Evolutionary conservation across 2,329 filamentous ascomycete genomes (phyloP).

Genomic region (Coleophoma cylindrospora): DNA sequence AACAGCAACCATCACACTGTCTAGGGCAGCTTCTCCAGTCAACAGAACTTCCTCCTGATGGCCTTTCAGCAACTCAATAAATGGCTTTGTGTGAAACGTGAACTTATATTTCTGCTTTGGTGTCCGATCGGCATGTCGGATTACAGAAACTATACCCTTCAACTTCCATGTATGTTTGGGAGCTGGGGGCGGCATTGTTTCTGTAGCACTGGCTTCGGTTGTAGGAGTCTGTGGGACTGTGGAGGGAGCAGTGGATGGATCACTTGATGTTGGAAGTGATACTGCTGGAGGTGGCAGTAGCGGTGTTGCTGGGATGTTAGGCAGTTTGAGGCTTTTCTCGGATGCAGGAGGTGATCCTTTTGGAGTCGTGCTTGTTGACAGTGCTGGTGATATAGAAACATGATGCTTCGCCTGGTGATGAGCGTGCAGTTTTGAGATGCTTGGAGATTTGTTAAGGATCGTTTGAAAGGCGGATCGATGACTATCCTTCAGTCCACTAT

Average conservation of each 20-base stretch:
- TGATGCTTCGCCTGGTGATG: slow-evolving; percentile 34
- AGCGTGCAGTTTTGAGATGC: slow-evolving; percentile 50
- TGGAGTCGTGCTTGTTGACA: slow-evolving; percentile 19
- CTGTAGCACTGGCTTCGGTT: slow-evolving; percentile 7
- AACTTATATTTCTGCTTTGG: slow-evolving; percentile 99
- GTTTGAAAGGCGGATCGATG: slow-evolving; percentile 49
- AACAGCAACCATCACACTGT: slow-evolving; percentile 85
- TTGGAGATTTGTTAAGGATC: slow-evolving; percentile 56
- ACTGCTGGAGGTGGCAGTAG: slow-evolving; percentile 21
- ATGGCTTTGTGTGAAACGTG: slow-evolving; percentile 94
- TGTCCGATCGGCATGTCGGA: slow-evolving; percentile 92
- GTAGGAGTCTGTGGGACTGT: slow-evolving; percentile 16
- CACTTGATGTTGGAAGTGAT: slow-evolving; percentile 8
- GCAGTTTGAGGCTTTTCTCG: slow-evolving; percentile 13
- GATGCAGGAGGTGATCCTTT: slow-evolving; percentile 20
- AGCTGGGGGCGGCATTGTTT: slow-evolving; percentile 44
- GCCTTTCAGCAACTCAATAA: slow-evolving; percentile 89
- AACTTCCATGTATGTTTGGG: slow-evolving; percentile 96
- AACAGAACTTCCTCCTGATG: slow-evolving; percentile 95
- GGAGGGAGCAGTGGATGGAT: slow-evolving; percentile 13
- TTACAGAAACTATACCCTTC: slow-evolving; percentile 95
- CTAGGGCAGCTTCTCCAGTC: slow-evolving; percentile 83
- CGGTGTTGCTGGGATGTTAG: slow-evolving; percentile 16
- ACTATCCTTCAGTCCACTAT: slow-evolving; percentile 29
- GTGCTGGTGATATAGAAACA: slow-evolving; percentile 39